A percentile compares a stretch with the other conserved stretches of the same genome.
These are phyloP conservation scores for Pseudogymnoascus pannorum DNA, from an alignment of 2,329 filamentous ascomycete genomes.

Conservation along the genomic window DNA sequence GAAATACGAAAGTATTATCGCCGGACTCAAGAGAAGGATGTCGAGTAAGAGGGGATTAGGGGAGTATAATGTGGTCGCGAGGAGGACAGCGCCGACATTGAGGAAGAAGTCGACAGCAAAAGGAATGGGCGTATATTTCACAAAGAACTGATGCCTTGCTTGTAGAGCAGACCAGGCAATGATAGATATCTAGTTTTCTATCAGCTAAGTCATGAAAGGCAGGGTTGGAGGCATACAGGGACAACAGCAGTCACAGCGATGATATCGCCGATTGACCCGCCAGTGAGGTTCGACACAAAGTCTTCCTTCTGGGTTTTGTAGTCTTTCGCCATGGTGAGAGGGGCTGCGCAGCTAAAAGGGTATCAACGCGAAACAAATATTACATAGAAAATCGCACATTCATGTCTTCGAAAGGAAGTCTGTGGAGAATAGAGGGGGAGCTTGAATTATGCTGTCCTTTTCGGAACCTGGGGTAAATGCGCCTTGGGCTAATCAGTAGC, in stretches of 20 bases:
- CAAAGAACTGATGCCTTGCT: conserved; percentile 76
- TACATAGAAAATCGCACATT: not conserved
- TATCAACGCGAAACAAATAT: conserved; percentile 6
- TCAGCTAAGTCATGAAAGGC: conserved; percentile 21
- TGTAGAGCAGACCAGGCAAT: conserved; percentile 87
- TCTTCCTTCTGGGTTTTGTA: conserved; percentile 94
- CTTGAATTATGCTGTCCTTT: conserved; percentile 1
- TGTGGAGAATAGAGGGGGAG: not conserved
- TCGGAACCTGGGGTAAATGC: conserved; percentile 6
- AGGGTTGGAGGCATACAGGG: conserved; percentile 52
- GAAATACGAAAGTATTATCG: conserved; percentile 44
- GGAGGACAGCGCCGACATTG: conserved; percentile 73
- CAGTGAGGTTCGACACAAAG: conserved; percentile 86
- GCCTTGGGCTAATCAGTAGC: not conserved
- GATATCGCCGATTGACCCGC: conserved; percentile 78
- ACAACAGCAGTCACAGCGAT: conserved; percentile 78
- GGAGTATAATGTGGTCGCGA: conserved; percentile 81
- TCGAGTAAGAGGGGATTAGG: conserved; percentile 66
- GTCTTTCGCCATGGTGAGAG: conserved; percentile 36
- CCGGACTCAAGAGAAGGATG: conserved; percentile 65
- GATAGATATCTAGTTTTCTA: conserved; percentile 57
- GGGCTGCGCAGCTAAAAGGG: not conserved
- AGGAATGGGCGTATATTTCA: conserved; percentile 59
- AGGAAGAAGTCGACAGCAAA: conserved; percentile 78
- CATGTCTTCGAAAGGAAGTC: not conserved